Base-by-base conservation (phyloP, 2,329 filamentous ascomycete species). In the Apiospora marii region DNA sequence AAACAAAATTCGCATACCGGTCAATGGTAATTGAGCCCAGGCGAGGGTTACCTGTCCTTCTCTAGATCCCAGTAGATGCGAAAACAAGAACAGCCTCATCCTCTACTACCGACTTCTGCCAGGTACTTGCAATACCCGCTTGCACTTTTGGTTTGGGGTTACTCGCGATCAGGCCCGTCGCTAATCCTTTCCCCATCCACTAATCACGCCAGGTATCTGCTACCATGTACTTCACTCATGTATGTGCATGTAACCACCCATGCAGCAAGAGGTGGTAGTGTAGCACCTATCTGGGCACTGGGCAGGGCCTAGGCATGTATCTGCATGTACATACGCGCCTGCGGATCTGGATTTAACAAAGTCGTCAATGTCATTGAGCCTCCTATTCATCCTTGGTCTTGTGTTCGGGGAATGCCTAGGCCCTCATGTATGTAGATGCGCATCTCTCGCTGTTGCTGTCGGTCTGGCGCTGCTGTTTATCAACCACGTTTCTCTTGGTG, bases 81-180 rank as follows among this genome's bases (percentile, higher is more conserved):
- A 64, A 64, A 64, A 64, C 58, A 64, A 64, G 58, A 64, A 64
- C 58, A 64, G 58, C 58, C 34, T 64, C 58, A 41, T 64, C 19
- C 58, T 61, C 19, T 30, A 53, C 24, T 53, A 30, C 49, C 34
- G 34, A 14, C 34, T 41, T n/a, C 58, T 41, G 34, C 34, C 58
- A 64, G 58, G 58, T 64, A 58, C 27, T 34, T 58, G 22, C 34
- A 19, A 37, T 61, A 61, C 53, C 53, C 53, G 53, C 53, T 61
- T 61, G 27, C 53, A 12, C 53, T 37, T 37, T 61, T 19, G 34
- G 34, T 61, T 64, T 22, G 34, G 58, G 58, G 58, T 64, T 64
- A 24, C 58, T 64, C 58, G 58, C 58, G 58, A 64, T 64, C 34
- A 64, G 58, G 58, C 58, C 58, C 58, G 58, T 64, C 58, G 58